phyloP scores from a whole-genome alignment of 2,329 filamentous ascomycete species.

The Ascochyta viciae-villosae region DNA sequence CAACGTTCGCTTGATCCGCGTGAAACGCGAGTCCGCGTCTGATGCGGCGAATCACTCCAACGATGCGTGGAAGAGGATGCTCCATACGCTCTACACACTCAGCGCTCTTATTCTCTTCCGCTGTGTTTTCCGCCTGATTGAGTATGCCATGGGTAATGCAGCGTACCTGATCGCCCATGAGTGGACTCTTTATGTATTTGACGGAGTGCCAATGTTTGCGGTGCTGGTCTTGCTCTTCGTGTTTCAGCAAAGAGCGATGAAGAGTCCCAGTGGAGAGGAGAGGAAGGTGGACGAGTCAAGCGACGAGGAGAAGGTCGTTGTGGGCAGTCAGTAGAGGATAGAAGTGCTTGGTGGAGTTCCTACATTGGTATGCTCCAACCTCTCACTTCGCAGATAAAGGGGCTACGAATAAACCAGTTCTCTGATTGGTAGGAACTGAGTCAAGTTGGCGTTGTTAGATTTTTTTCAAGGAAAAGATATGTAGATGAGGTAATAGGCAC shows the following conservation, averaged over 20 bases:
- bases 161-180: conserved; percentile 56
- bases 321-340: neutral
- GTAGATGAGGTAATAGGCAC: too few species aligned
- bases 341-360: too few species aligned
- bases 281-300: neutral
- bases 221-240: conserved; percentile 51
- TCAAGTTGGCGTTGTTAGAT: too few species aligned
- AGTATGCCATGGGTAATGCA: conserved; percentile 57
- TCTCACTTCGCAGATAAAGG: too few species aligned
- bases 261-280: neutral
- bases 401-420: too few species aligned
- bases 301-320: conserved; percentile 2
- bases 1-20: conserved; percentile 35
- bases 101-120: conserved; percentile 59
- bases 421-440: too few species aligned
- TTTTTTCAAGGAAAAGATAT: too few species aligned
- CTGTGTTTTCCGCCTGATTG: conserved; percentile 58
- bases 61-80: conserved; percentile 34
- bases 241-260: neutral
- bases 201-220: conserved; percentile 54
- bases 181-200: conserved; percentile 57
- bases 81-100: conserved; percentile 54
- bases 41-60: neutral
- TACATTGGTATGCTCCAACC: too few species aligned
- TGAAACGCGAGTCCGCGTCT: neutral